phyloP scores from a whole-genome alignment of 768 basidiomycete species.

The Pisolithus tinctorius region DNA sequence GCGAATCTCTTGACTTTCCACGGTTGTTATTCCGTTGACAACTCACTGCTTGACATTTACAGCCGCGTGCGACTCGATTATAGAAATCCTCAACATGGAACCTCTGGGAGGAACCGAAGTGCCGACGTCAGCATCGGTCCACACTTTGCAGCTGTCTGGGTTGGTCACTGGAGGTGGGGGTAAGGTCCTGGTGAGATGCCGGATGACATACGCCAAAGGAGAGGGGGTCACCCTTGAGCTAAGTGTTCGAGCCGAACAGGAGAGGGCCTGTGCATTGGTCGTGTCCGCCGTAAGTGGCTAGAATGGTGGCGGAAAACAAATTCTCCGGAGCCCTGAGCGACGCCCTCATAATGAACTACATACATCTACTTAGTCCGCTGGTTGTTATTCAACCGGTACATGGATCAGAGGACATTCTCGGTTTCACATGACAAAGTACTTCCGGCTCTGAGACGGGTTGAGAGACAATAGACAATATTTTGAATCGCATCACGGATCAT shows the following conservation, averaged over 20 bases:
- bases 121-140: constrained; percentile 78
- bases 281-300: constrained; percentile 82
- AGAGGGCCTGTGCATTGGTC: constrained; percentile 79
- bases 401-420: not conserved
- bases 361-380: too few relatives aligned
- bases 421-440: not conserved
- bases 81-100: constrained; percentile 97
- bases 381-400: too few relatives aligned
- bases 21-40: constrained; percentile 1
- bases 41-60: constrained; percentile 3
- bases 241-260: constrained; percentile 85
- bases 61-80: constrained; percentile 95
- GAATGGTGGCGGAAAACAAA: not conserved
- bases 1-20: constrained; percentile 9
- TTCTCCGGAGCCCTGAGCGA: too few relatives aligned
- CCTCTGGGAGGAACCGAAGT: constrained; percentile 85
- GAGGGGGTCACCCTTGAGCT: constrained; percentile 92
- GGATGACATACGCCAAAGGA: constrained; percentile 91
- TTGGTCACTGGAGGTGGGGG: constrained; percentile 88
- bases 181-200: constrained; percentile 89
- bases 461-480: not conserved
- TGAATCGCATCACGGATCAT: too few relatives aligned
- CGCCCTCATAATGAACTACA: too few relatives aligned
- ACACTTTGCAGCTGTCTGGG: constrained; percentile 91
- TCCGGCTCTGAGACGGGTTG: not conserved